Percentiles rank a stretch among this genome's conserved stretches.
phyloP scores from a whole-genome alignment of 345 rosid genomes.

The Salix arbutifolia region DNA sequence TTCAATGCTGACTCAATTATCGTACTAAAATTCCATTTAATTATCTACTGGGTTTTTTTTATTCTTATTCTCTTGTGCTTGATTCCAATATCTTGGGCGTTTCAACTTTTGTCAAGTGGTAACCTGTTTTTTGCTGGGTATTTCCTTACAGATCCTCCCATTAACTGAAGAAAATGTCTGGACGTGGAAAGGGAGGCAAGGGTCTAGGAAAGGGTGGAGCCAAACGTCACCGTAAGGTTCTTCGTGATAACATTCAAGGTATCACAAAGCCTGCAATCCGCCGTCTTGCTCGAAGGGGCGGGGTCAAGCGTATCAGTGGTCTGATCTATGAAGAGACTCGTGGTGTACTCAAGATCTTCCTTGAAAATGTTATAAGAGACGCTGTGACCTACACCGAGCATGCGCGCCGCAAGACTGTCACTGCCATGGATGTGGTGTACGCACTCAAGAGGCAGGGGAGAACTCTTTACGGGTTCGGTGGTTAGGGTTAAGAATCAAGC shows the following conservation, averaged over 20 bases:
- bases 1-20: neutral
- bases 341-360: constrained; percentile 12
- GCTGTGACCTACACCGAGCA: constrained; percentile 20
- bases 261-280: constrained; percentile 17
- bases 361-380: constrained; percentile 14
- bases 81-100: neutral
- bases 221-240: constrained; percentile 18
- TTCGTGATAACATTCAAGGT: constrained; percentile 16
- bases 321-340: constrained; percentile 13
- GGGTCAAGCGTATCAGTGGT: constrained; percentile 15
- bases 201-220: constrained; percentile 22
- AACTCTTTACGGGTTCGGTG: constrained; percentile 13
- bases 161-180: constrained; percentile 1
- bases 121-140: neutral
- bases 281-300: constrained; percentile 12
- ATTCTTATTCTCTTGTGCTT: neutral
- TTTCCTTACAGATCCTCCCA: neutral
- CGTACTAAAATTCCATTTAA: neutral
- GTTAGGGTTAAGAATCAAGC: constrained; percentile 7
- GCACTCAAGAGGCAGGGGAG: constrained; percentile 23
- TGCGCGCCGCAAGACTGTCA: constrained; percentile 19
- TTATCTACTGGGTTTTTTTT: neutral
- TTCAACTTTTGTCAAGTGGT: neutral
- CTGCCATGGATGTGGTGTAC: constrained; percentile 25
- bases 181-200: constrained; percentile 23